Evolutionary conservation across 805 yeast genomes (phyloP), one percentile per base, ranked within the genome.

Genomic region (Schwanniomyces polymorphus): DNA sequence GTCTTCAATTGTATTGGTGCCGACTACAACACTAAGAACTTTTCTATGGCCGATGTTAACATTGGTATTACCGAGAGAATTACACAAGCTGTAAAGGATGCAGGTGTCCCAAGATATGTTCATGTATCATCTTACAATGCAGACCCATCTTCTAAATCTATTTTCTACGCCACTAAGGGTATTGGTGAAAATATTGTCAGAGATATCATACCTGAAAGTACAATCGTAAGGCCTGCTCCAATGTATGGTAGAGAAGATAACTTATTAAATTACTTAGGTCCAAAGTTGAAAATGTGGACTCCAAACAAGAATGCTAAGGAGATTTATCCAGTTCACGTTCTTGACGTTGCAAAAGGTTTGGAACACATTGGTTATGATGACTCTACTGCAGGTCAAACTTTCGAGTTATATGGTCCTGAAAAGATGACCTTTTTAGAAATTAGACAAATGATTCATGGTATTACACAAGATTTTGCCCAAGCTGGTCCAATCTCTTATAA

Each of bases 101-200:
- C 81, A 50, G 84, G 84, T 33, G 90, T 86, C 42, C 82, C 92
- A 38, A 75, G 96, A 57, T 79, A 79, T 52, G 75, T 89, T 49
- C 95, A 89, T 59, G 91, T 89, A 16, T 87, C 95, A 33, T 77
- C 89, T 17, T 85, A 85, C 72, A 85, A 84, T 61, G 96, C 94
- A 38, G 71, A 84, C 61, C 81, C 84, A 23, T 65, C 80, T 49
- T 84, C 91, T 12, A 70, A 80, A 17, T 85, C 92, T 7, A 76
- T 78, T n/a, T 89, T 79, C 65, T 82, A 81, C 64, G 85, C 91
- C 31, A 82, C 96, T 34, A 89, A 89, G 71, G 94, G 88, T 43
- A 65, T 83, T 41, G 91, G 87, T 48, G 96, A 89, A 69, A 76
- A 80, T 59, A 80, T 78, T 27, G 95, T 85, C 23, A 74, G 78